phyloP scores from a whole-genome alignment of 192 early-diverging fungal species.

The Neocallimastix lanati region DNA sequence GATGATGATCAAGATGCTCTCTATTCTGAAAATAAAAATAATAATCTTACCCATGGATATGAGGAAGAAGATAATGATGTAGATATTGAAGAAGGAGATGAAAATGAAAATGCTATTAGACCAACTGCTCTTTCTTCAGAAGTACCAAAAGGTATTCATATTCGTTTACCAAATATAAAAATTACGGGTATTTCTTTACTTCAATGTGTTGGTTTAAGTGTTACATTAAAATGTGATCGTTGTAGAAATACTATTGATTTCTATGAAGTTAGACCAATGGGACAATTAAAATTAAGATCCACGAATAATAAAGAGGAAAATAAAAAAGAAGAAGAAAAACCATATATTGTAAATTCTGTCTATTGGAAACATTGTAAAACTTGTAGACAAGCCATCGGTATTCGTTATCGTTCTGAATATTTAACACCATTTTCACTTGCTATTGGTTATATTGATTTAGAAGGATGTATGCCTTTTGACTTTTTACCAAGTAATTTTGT shows the following conservation, averaged over 20 bases:
- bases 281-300: not conserved
- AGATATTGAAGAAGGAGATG: not conserved
- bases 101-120: constrained; percentile 3
- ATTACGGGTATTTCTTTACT: constrained; percentile 50
- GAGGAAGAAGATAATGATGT: constrained; percentile 7
- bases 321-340: constrained; percentile 3
- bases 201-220: constrained; percentile 36
- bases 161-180: constrained; percentile 38
- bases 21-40: not conserved
- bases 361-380: constrained; percentile 1
- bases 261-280: constrained; percentile 20
- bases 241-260: constrained; percentile 53
- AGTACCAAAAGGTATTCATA: constrained; percentile 48
- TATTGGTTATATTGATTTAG: constrained; percentile 58
- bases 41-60: not conserved
- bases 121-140: constrained; percentile 5
- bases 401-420: constrained; percentile 37
- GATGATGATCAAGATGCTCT: not conserved
- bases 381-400: constrained; percentile 11
- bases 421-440: constrained; percentile 28
- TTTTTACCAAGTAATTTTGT: constrained; percentile 51
- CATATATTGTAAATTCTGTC: constrained; percentile 2
- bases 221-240: constrained; percentile 50
- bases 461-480: constrained; percentile 45
- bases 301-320: not conserved